Evolutionary conservation across 768 basidiomycete species (phyloP).

Genomic region (Agaricus subrufescens): DNA sequence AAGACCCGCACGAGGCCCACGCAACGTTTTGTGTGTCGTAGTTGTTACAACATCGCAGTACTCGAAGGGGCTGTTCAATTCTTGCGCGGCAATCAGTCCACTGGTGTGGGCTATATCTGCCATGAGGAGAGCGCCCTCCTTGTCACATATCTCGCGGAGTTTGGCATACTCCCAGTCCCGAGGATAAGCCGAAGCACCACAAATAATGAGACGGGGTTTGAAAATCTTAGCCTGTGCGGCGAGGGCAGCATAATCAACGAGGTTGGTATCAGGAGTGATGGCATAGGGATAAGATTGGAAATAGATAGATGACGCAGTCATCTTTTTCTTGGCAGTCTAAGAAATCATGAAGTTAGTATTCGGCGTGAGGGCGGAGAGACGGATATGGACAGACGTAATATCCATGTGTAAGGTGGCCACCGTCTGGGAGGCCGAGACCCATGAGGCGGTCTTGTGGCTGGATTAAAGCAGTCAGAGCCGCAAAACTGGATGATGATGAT

Average conservation of each 20-base stretch:
- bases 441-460: slow-evolving; percentile 98
- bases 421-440: slow-evolving; percentile 97
- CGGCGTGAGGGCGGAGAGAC: slow-evolving; percentile 1
- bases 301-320: slow-evolving; percentile 99
- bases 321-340: slow-evolving; percentile 98
- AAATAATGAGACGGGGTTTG: slow-evolving; percentile 94
- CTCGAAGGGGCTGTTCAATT: slow-evolving; percentile 88
- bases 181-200: slow-evolving; percentile 98
- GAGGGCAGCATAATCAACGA: slow-evolving; percentile 84
- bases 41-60: slow-evolving; percentile 98
- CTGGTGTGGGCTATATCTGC: slow-evolving; percentile 98
- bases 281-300: slow-evolving; percentile 98
- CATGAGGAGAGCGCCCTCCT: slow-evolving; percentile 91
- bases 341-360: slow-evolving; percentile 8
- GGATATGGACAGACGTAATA: slow-evolving; percentile 69
- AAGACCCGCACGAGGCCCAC: slow-evolving; percentile 95
- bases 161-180: slow-evolving; percentile 94
- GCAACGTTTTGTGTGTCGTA: slow-evolving; percentile 98
- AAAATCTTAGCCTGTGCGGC: slow-evolving; percentile 86
- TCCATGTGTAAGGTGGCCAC: slow-evolving; percentile 95
- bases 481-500: slow-evolving; percentile 59
- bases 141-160: slow-evolving; percentile 76
- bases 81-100: slow-evolving; percentile 89
- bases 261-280: slow-evolving; percentile 74
- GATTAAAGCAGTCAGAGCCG: slow-evolving; percentile 91